Percentiles rank a stretch among this genome's conserved stretches.
phyloP scores from a whole-genome alignment of 2,329 filamentous ascomycete species.

The Pestalotiopsis sp. region DNA sequence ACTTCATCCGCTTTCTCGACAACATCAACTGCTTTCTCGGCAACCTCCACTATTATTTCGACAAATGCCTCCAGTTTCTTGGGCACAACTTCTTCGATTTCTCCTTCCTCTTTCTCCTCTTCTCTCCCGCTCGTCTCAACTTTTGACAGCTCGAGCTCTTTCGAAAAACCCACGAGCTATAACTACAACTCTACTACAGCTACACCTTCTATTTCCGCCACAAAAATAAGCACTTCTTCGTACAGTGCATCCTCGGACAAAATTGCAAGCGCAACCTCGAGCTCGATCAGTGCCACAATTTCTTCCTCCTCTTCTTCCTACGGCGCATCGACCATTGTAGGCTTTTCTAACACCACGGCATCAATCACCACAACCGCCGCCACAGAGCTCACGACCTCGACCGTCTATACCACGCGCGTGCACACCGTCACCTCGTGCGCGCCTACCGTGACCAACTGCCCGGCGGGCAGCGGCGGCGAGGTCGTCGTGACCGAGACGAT shows the following conservation, averaged over 20 bases:
- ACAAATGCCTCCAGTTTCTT: neutral
- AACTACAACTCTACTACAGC: neutral
- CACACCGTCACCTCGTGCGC: conserved; percentile 36
- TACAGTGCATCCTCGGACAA: neutral
- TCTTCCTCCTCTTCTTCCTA: neutral
- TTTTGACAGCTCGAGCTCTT: neutral
- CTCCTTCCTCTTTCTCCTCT: neutral
- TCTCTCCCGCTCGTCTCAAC: conserved; percentile 1
- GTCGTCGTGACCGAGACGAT: conserved; percentile 42
- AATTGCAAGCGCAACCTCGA: neutral
- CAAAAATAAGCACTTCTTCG: neutral
- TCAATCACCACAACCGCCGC: neutral
- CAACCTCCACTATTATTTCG: neutral
- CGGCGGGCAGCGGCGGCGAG: conserved; percentile 34
- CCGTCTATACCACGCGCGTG: conserved; percentile 34
- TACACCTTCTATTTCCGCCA: neutral
- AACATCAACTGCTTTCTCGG: no score
- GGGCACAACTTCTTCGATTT: neutral
- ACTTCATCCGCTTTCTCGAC: neutral
- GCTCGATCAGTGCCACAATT: neutral
- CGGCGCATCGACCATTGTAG: neutral
- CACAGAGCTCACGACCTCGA: conserved; percentile 22
- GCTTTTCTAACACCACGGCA: neutral
- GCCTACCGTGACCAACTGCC: conserved; percentile 37
- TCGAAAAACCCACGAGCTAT: neutral